phyloP scores from a whole-genome alignment of 495 filamentous ascomycete genomes.

The Aspergillus ellipticus region DNA sequence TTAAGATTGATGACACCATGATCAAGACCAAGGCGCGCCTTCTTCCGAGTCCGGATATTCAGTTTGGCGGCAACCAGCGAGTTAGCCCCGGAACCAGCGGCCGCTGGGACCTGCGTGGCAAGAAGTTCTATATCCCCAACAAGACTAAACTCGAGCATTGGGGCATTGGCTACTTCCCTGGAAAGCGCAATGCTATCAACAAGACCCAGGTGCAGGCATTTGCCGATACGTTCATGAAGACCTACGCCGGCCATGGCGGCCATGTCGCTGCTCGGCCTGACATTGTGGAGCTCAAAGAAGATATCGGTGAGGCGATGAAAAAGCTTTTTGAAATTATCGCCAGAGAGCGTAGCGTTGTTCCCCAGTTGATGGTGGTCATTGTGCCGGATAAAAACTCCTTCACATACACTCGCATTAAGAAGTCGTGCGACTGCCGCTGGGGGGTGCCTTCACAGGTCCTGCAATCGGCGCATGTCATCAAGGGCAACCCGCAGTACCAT shows the following conservation, averaged over 20 bases:
- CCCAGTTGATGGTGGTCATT: constrained; percentile 70
- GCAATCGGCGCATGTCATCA: constrained; percentile 57
- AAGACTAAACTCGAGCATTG: constrained; percentile 58
- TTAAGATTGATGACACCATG: constrained; percentile 61
- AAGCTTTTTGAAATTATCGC: constrained; percentile 48
- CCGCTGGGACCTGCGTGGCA: constrained; percentile 81
- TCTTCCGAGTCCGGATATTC: constrained; percentile 64
- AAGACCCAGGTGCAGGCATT: constrained; percentile 52
- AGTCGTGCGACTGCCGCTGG: constrained; percentile 73
- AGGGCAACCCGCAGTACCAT: constrained; percentile 67
- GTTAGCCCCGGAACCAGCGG: constrained; percentile 57
- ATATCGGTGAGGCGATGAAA: constrained; percentile 51
- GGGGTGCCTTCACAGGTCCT: constrained; percentile 73
- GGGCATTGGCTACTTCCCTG: constrained; percentile 59
- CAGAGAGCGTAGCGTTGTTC: constrained; percentile 38
- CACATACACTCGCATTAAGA: constrained; percentile 77
- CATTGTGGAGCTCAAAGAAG: constrained; percentile 31
- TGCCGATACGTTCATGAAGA: constrained; percentile 52
- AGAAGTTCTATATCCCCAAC: constrained; percentile 67
- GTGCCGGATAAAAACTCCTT: constrained; percentile 61
- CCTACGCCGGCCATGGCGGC: constrained; percentile 72
- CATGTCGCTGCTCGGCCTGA: constrained; percentile 39
- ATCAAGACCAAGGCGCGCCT: constrained; percentile 65
- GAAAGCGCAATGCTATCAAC: constrained; percentile 36
- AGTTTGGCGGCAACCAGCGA: constrained; percentile 52